phyloP scores from a whole-genome alignment of 139 green algal species.

The Monoraphidium neglectum region DNA sequence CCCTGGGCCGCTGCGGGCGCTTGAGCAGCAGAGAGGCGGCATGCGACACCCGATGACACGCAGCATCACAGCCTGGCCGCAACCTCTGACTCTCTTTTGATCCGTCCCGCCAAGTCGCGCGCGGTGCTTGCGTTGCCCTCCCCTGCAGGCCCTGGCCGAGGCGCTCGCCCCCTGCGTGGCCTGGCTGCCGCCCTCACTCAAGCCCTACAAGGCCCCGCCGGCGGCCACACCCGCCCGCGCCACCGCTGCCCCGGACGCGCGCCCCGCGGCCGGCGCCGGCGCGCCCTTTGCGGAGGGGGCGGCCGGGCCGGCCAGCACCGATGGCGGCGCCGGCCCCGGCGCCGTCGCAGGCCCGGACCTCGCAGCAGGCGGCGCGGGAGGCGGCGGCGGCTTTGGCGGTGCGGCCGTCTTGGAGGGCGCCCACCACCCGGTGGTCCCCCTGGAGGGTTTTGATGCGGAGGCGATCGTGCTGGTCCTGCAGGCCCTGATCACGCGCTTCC shows the following conservation, averaged over 20 bases:
- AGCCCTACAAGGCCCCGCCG: not conserved
- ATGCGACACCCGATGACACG: no score
- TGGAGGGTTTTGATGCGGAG: conserved; percentile 22
- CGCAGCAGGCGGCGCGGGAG: not conserved
- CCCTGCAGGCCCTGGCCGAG: conserved; percentile 27
- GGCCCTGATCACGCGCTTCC: conserved; percentile 9
- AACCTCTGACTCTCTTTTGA: no score
- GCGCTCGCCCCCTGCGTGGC: conserved; percentile 17
- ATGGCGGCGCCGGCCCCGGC: no score
- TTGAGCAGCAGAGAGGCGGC: no score
- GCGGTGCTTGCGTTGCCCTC: no score
- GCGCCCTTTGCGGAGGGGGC: not conserved
- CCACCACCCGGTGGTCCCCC: not conserved
- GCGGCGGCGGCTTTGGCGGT: not conserved
- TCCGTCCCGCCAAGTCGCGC: no score
- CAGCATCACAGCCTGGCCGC: no score
- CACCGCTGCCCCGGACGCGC: not conserved
- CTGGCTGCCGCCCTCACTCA: conserved; percentile 17
- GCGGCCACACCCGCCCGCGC: not conserved
- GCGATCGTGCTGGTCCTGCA: conserved; percentile 25
- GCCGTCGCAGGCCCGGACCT: not conserved
- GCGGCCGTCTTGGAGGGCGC: not conserved
- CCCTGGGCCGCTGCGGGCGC: no score
- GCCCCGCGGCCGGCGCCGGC: not conserved
- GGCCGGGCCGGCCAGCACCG: no score